These are phyloP conservation scores for Oidiodendron maius DNA, from an alignment of 495 filamentous ascomycete species.

Conservation along the genomic window DNA sequence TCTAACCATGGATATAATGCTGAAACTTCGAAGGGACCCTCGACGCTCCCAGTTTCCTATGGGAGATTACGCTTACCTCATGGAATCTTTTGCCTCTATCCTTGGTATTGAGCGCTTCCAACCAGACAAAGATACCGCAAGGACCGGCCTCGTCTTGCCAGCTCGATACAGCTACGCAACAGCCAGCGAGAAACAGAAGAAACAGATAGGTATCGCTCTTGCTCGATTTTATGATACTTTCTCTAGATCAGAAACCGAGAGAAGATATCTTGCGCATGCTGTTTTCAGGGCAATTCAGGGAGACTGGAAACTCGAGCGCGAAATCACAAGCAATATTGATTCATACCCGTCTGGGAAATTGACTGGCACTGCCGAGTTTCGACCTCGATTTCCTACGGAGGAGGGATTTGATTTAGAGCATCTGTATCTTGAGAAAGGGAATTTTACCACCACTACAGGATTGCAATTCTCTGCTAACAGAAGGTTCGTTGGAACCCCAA, in stretches of 20 bases:
- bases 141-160: conserved; percentile 21
- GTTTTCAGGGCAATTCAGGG: conserved; percentile 73
- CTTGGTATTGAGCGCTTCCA: conserved; percentile 34
- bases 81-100: conserved; percentile 61
- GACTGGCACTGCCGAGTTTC: conserved; percentile 55
- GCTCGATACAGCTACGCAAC: conserved; percentile 18
- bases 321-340: conserved; percentile 35
- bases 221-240: conserved; percentile 7
- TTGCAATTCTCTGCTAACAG: conserved; percentile 42
- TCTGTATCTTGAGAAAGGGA: conserved; percentile 59
- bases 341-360: conserved; percentile 55
- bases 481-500: conserved; percentile 36
- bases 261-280: conserved; percentile 48
- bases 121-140: conserved; percentile 19
- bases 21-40: conserved; percentile 33
- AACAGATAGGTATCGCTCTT: conserved; percentile 7
- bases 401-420: conserved; percentile 46
- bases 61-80: conserved; percentile 72
- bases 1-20: conserved; percentile 34
- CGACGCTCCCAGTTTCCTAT: conserved; percentile 64
- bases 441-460: conserved; percentile 43
- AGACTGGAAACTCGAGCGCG: conserved; percentile 55
- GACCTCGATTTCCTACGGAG: conserved; percentile 46
- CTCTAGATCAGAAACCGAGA: conserved; percentile 10
- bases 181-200: neutral